phyloP scores from a whole-genome alignment of 495 filamentous ascomycete species.

The Aspergillus avenaceus region DNA sequence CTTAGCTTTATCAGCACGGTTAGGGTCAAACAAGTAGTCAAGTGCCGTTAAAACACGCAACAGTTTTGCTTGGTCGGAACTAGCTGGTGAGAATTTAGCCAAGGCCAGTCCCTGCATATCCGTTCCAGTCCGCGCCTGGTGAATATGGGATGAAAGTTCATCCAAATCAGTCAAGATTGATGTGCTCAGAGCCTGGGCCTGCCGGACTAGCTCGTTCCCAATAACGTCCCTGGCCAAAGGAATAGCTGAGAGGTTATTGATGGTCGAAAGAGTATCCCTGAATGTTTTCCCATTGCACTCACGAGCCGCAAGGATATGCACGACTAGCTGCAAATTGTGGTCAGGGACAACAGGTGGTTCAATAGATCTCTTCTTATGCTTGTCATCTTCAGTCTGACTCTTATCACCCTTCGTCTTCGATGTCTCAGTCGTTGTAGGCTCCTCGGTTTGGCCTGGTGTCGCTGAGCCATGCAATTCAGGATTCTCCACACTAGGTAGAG shows the following conservation, averaged over 20 bases:
- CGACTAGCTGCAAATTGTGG: slow-evolving; percentile 83
- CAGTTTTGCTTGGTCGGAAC: slow-evolving; percentile 93
- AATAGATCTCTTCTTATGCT: slow-evolving; percentile 68
- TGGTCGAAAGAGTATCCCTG: slow-evolving; percentile 91
- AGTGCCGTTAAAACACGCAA: slow-evolving; percentile 91
- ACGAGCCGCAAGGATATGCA: slow-evolving; percentile 90
- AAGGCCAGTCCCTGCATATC: slow-evolving; percentile 93
- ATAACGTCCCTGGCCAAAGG: slow-evolving; percentile 88
- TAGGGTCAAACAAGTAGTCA: slow-evolving; percentile 88
- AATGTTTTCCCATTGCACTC: slow-evolving; percentile 97
- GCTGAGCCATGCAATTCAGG: slow-evolving; percentile 20
- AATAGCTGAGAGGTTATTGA: slow-evolving; percentile 94
- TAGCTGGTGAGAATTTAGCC: slow-evolving; percentile 90
- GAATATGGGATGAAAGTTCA: slow-evolving; percentile 81
- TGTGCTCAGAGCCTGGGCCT: slow-evolving; percentile 78
- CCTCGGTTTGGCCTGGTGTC: slow-evolving; percentile 18
- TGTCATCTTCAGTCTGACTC: slow-evolving; percentile 48
- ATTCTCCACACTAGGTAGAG: slow-evolving; percentile 30
- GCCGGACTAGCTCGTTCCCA: slow-evolving; percentile 80
- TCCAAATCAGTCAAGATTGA: slow-evolving; percentile 81
- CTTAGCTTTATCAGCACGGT: slow-evolving; percentile 53
- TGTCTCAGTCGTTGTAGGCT: slow-evolving; percentile 14
- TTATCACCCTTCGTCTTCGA: slow-evolving; percentile 37
- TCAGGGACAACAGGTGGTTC: slow-evolving; percentile 86
- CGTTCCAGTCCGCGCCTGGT: slow-evolving; percentile 79